These are phyloP conservation scores for Cicer pinnatifidum DNA, from an alignment of 306 rosid genomes.

Conservation along the genomic window DNA sequence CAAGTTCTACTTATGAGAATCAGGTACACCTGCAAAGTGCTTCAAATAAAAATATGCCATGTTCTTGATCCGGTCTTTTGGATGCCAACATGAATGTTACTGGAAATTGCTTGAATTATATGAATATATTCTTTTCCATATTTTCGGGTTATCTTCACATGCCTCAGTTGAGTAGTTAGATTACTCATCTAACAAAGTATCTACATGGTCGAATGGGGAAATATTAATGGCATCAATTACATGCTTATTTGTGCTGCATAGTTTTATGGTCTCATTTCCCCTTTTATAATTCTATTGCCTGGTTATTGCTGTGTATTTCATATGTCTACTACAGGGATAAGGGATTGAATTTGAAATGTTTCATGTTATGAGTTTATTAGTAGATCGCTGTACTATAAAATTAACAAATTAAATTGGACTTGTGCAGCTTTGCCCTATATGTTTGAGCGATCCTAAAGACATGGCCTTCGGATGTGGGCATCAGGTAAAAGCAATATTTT, in stretches of 20 bases:
- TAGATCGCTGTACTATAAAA: background rate
- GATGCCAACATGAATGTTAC: constrained; percentile 5
- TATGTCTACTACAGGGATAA: background rate
- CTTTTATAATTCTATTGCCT: background rate
- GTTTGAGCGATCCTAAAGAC: constrained; percentile 78
- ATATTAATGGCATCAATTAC: constrained; percentile 13
- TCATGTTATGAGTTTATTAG: constrained; percentile 22
- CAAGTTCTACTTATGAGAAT: constrained; percentile 68
- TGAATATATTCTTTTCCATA: background rate
- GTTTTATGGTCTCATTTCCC: background rate
- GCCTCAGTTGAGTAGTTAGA: constrained; percentile 28
- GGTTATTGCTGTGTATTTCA: constrained; percentile 11
- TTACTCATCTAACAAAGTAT: constrained; percentile 1
- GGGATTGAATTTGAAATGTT: constrained; percentile 20
- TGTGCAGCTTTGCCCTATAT: constrained; percentile 84
- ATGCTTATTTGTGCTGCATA: constrained; percentile 24
- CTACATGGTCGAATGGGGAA: constrained; percentile 16
- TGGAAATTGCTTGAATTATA: constrained; percentile 7
- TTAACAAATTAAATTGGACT: constrained; percentile 43
- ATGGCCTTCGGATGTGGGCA: constrained; percentile 99
- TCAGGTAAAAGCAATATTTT: constrained; percentile 61
- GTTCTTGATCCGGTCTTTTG: constrained; percentile 3
- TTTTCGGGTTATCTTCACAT: constrained; percentile 23
- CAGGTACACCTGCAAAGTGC: constrained; percentile 55
- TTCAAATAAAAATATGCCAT: constrained; percentile 11